These are phyloP conservation scores for Adansonia digitata DNA, from an alignment of 345 rosid species.

Conservation along the genomic window DNA sequence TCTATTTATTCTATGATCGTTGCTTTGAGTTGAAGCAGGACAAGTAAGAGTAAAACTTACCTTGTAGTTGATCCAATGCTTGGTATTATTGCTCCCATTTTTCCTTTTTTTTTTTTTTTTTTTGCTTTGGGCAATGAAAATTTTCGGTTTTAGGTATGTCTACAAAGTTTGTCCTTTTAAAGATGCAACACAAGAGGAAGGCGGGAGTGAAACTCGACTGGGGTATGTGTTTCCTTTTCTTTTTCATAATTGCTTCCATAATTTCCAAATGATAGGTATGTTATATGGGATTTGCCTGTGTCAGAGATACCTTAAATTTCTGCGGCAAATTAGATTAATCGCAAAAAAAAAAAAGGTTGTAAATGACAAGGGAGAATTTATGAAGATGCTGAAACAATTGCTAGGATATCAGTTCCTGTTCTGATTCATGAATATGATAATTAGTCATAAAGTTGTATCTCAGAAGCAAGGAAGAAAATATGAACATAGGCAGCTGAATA, in stretches of 20 bases:
- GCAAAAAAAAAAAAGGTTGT: neutral
- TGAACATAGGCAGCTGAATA: neutral
- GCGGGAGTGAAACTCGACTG: constrained; percentile 25
- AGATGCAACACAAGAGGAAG: constrained; percentile 37
- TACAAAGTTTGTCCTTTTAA: constrained; percentile 42
- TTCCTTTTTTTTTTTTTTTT: neutral
- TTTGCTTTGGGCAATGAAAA: neutral
- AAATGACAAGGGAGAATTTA: neutral
- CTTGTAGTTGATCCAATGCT: neutral
- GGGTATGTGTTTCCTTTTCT: constrained; percentile 26
- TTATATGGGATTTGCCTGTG: neutral
- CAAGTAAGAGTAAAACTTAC: constrained; percentile 5
- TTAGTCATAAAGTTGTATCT: neutral
- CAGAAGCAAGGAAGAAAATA: neutral
- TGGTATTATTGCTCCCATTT: neutral
- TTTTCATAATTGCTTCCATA: neutral
- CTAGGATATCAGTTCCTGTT: neutral
- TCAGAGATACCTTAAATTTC: neutral
- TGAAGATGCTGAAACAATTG: neutral
- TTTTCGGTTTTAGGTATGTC: constrained; percentile 27
- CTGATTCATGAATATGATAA: neutral
- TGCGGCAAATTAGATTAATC: neutral
- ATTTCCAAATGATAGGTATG: neutral
- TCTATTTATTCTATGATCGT: constrained; percentile 13
- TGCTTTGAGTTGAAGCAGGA: constrained; percentile 7